Evolutionary conservation across 352 stramenopile species (phyloP), one percentile per base, ranked within the genome.

Genomic region (Phytophthora sojae): DNA sequence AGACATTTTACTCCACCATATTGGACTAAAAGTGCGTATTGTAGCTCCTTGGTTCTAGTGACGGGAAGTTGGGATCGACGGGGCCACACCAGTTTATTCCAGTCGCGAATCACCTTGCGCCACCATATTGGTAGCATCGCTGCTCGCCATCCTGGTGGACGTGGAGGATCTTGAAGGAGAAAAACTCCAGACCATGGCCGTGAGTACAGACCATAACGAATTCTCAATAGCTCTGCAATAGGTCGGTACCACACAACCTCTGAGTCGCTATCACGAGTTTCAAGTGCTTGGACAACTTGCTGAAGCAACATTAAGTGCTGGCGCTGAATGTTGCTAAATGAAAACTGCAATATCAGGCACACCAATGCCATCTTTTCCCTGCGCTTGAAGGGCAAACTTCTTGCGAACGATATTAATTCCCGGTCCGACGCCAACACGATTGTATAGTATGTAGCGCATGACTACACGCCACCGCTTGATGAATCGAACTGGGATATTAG

Each of bases 161-260:
- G n/a, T 37, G 35, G 35, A 17, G 55, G 55, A 8, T 61, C 35
- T 42, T 52, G 37, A 61, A 61, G 14, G 21, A 51, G 19, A 23
- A 61, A 61, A 25, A 53, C 55, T 2, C 55, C 25, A 17, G 55
- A 39, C 23, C 55, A 21, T 39, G 5, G 37, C 21, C 55, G 26
- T 5, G 12, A 61, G 15, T 25, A 21, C 4, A 25, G 12, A 11
- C 54, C 55, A 39, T 52, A 52, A 4, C 55, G 55, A 35, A 39
- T 21, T 6, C 9, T 12, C 37, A 61, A 32, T 14, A 61, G 29
- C 12, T 39, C 19, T 15, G 19, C 15, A 8, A 61, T n/a, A 11
- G 6, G 37, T 17, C 3, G 21, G 26, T 52, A 61, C 55, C 37
- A 61, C 15, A 52, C 37, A 14, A 50, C 37, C 12, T 8, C 26